A percentile compares a stretch with the other conserved stretches of the same genome.
phyloP scores from a whole-genome alignment of 495 filamentous ascomycete genomes.

The Xylaria cubensis region DNA sequence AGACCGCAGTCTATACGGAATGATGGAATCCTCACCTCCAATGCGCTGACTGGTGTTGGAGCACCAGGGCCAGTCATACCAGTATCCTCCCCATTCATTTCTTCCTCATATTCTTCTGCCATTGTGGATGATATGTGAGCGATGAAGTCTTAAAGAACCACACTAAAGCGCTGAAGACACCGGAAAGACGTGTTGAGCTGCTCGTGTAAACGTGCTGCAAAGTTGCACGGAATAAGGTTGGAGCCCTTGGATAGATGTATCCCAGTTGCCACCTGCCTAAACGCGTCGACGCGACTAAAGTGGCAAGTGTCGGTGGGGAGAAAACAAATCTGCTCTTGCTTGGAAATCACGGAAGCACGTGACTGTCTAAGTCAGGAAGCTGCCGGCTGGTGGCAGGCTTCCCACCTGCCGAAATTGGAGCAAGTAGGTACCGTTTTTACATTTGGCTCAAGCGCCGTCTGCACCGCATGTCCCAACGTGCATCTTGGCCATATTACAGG shows the following conservation, averaged over 20 bases:
- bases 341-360: constrained; percentile 42
- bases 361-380: constrained; percentile 10
- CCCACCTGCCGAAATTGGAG: constrained; percentile 2
- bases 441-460: no score
- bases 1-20: neutral
- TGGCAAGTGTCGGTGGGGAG: constrained; percentile 28
- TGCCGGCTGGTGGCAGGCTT: neutral
- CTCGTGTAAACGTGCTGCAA: neutral
- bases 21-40: constrained; percentile 70
- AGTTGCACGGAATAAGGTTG: neutral
- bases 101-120: constrained; percentile 52
- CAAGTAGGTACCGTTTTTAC: no score
- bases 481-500: no score
- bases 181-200: neutral
- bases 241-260: neutral
- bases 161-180: neutral
- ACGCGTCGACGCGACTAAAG: constrained; percentile 38
- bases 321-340: constrained; percentile 32
- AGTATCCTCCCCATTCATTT: constrained; percentile 51
- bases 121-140: constrained; percentile 24
- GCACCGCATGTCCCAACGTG: no score
- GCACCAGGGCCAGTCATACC: constrained; percentile 81
- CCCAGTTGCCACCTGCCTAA: constrained; percentile 14
- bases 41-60: constrained; percentile 83
- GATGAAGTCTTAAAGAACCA: neutral